A percentile compares a stretch with the other conserved stretches of the same genome.
These are phyloP conservation scores for Coniferiporia weirii DNA, from an alignment of 1,284 basidiomycete species.

Conservation along the genomic window DNA sequence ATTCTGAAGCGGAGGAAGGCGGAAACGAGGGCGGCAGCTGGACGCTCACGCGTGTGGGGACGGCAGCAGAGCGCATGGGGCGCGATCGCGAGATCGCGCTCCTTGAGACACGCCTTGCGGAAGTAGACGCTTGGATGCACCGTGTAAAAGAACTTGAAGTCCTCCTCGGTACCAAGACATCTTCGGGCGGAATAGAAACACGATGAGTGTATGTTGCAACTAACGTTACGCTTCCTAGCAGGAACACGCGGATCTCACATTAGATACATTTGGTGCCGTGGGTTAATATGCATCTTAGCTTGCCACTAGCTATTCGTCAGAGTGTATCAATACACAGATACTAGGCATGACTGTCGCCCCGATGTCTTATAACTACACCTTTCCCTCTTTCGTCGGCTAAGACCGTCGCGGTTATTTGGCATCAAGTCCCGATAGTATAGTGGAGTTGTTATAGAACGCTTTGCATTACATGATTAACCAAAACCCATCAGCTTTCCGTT, in stretches of 20 bases:
- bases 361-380: too few species aligned
- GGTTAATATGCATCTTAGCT: too few species aligned
- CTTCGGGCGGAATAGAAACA: neutral
- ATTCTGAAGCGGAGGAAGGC: constrained; percentile 6
- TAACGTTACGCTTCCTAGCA: neutral
- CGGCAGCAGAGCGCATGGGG: constrained; percentile 67
- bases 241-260: too few species aligned
- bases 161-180: constrained; percentile 31
- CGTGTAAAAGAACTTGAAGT: constrained; percentile 53
- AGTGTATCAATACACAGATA: too few species aligned
- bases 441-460: neutral
- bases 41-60: constrained; percentile 68
- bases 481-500: constrained; percentile 21
- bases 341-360: too few species aligned
- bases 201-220: neutral
- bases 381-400: too few species aligned
- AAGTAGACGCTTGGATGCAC: constrained; percentile 63
- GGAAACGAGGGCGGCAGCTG: constrained; percentile 62
- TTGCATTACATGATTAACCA: neutral
- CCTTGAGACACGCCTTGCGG: constrained; percentile 61
- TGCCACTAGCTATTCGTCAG: too few species aligned
- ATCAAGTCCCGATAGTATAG: neutral
- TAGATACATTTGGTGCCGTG: too few species aligned
- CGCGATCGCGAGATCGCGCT: constrained; percentile 65
- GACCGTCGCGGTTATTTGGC: too few species aligned